Evolutionary conservation across 108 stramenopile species (phyloP), one percentile per base, ranked within the genome.

Genomic region (Nitzschia palea): DNA sequence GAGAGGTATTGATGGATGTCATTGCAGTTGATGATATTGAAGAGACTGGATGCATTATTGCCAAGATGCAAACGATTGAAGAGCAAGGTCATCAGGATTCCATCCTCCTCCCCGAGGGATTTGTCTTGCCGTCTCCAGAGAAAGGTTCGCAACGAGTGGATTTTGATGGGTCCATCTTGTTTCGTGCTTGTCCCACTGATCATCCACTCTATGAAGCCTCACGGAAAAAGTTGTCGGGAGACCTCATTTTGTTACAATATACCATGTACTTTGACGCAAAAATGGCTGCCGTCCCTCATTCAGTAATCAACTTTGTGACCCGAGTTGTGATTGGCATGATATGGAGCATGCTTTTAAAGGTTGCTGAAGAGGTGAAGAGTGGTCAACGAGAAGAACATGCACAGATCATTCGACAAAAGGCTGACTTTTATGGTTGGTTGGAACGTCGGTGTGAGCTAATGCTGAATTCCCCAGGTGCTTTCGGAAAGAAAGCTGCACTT

Each of bases 381-480:
- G 87, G 90, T 17, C 64, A 61, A 44, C 55, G 87, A 2, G 71
- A 72, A 29, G 70, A 66, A 26, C 87, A 91, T 66, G 71, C 68
- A 37, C 71, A 86, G 26, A 66, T 75, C n/a, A 89, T 92, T 52
- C 65, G 62, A 25, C 56, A 36, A 45, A 92, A 92, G 76, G 66
- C 70, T 29, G 83, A 86, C 20, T 69, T 91, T 55, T 91, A 91
- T 70, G 74, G 85, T 59, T 91, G 83, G 83, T 71, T 91, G 0
- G 77, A 86, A 23, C 70, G 77, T 55, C 53, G 84, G 35, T 70
- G 74, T 5, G 44, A 62, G 56, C 59, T 76, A 17, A 83, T 88
- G 83, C 40, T 86, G 58, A 28, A 42, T 17, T 14, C 17, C 9
- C 8, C 15, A 31, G 43, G 35, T 12, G 20, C n/a, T 9, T 4